phyloP scores from a whole-genome alignment of 1,139 yeast species.

The Geotrichum candidum region DNA sequence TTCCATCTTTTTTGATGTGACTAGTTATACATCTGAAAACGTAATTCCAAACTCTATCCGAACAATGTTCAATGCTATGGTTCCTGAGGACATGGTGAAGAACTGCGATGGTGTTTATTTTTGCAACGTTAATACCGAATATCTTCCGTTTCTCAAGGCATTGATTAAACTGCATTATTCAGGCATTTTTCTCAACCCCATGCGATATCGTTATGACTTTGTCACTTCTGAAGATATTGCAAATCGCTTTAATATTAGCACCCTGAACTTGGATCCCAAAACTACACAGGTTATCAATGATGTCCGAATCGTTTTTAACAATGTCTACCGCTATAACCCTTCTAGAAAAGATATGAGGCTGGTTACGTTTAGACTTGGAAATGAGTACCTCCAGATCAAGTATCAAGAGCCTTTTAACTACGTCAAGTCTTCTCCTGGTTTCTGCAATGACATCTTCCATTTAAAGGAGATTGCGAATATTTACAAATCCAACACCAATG shows the following conservation, averaged over 20 bases:
- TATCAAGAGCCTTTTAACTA: slow-evolving; percentile 49
- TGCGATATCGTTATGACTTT: slow-evolving; percentile 23
- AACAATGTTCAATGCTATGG: slow-evolving; percentile 24
- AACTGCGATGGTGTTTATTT: slow-evolving; percentile 56
- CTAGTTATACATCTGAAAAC: slow-evolving; percentile 46
- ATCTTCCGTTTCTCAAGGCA: slow-evolving; percentile 36
- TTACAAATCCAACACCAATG: slow-evolving; percentile 46
- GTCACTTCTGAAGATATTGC: slow-evolving; percentile 25
- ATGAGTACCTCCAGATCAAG: slow-evolving; percentile 56
- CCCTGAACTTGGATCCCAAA: slow-evolving; percentile 24
- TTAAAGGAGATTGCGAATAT: slow-evolving; percentile 44
- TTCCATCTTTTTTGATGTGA: slow-evolving; percentile 61
- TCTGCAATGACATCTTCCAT: slow-evolving; percentile 24
- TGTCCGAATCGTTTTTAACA: slow-evolving; percentile 22
- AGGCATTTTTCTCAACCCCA: slow-evolving; percentile 26
- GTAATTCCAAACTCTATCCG: slow-evolving; percentile 31
- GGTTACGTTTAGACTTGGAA: slow-evolving; percentile 62
- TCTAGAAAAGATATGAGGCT: slow-evolving; percentile 5
- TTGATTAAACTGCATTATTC: slow-evolving; percentile 22
- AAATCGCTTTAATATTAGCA: slow-evolving; percentile 22
- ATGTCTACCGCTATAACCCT: slow-evolving; percentile 15
- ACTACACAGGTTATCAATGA: slow-evolving; percentile 26
- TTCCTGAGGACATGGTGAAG: slow-evolving; percentile 45
- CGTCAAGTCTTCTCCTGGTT: slow-evolving; percentile 30
- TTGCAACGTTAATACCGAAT: slow-evolving; percentile 52